Base-by-base conservation (phyloP, 306 rosid genomes). In the Acacia crassicarpa region DNA sequence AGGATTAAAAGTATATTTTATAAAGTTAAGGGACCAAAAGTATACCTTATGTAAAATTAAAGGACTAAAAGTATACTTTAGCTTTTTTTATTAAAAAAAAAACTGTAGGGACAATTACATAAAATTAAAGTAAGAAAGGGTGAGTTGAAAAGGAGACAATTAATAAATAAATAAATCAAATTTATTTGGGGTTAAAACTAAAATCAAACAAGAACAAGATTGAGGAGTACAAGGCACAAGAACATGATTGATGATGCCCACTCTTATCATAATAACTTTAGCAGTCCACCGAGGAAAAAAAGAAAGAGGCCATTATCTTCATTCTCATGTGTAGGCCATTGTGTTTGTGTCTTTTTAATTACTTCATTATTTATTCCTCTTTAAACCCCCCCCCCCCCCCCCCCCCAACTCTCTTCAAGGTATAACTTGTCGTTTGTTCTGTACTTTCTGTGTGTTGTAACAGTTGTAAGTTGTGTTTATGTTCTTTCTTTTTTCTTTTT, bases 201-300 rank as follows among this genome's bases (percentile, higher is more conserved):
- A 35, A n/a, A 56, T 20, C 1, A n/a, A 61, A 25, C 32, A 59
- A 10, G 2, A 59, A 59, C 33, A 23, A 59, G 4, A 59, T 0
- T 12, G 33, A 2, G 5, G 30, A 23, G 17, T 23, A 23, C 67
- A 61, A 23, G 68, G 68, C 5, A 63, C 0, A 40, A 17, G 65
- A 74, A 51, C 32, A 15, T 51, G 63, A 72, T 72, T 16, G 77
- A 72, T 16, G 77, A 72, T 72, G 62, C 9, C 59, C 38, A 49
- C 63, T 9, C 43, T 54, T 20, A 6, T 54, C 25, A 8, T 54
- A 8, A 17, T 15, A 27, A 73, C 25, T 30, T 49, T 48, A 53
- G 66, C 30, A 74, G 20, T 32, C 56, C 65, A 43, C 56, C 46
- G 38, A 17, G 11, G 46, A 14, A 58, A 2, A 35, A 14, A 67